A percentile compares a stretch with the other conserved stretches of the same genome.
Evolutionary conservation across 2,329 filamentous ascomycete species (phyloP).

Genomic region (Clathrospora elynae): DNA sequence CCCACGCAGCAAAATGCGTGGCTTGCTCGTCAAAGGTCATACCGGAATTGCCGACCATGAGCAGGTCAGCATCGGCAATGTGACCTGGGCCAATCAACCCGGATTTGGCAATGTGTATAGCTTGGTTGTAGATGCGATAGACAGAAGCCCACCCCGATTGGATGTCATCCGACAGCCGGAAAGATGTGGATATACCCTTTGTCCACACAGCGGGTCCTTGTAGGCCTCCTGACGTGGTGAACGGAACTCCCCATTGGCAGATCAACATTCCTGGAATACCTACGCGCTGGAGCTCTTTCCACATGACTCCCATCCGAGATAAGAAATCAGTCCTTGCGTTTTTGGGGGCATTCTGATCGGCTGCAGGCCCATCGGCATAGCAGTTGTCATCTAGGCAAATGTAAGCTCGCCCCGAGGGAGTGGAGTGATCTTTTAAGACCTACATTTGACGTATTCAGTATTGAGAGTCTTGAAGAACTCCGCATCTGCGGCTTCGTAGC

Average conservation of each 20-base stretch:
- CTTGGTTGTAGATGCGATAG: constrained; percentile 30
- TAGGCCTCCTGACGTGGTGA: constrained; percentile 15
- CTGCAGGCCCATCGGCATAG: constrained; percentile 21
- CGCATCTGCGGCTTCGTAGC: constrained; percentile 24
- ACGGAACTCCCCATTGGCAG: constrained; percentile 27
- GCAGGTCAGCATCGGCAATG: constrained; percentile 28
- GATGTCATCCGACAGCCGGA: constrained; percentile 27
- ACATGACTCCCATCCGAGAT: constrained; percentile 23
- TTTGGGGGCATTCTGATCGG: constrained; percentile 25
- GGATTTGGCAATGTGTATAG: constrained; percentile 24
- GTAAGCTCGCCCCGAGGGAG: background rate
- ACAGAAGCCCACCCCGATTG: constrained; percentile 20
- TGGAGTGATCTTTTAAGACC: background rate
- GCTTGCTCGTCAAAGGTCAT: constrained; percentile 30
- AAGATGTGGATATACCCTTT: constrained; percentile 25
- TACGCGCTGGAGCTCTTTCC: constrained; percentile 26
- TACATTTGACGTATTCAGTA: constrained; percentile 28
- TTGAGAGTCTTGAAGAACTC: constrained; percentile 28
- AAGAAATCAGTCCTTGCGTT: constrained; percentile 23
- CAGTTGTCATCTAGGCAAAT: constrained; percentile 24
- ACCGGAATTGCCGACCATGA: constrained; percentile 23
- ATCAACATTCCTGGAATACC: constrained; percentile 25
- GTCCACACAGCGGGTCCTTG: constrained; percentile 26
- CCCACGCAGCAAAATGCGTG: constrained; percentile 29
- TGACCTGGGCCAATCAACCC: constrained; percentile 22